Evolutionary conservation across 2,329 filamentous ascomycete genomes (phyloP), one percentile per base, ranked within the genome.

Genomic region (Fusarium bulbicola): DNA sequence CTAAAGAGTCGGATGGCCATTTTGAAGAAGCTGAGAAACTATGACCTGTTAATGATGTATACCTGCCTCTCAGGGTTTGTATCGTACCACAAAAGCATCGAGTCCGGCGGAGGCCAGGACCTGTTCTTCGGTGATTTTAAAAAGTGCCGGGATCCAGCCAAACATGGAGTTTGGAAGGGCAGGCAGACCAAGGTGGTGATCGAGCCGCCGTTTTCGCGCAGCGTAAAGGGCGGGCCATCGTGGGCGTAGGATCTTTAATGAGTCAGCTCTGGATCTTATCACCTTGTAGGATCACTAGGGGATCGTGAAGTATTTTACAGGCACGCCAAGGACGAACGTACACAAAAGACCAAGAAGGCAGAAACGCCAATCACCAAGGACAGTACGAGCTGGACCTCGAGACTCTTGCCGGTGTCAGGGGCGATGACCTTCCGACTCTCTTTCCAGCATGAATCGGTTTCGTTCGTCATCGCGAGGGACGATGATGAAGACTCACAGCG

Each of bases 1-100:
- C 89, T 85, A 57, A 98, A 91, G 75, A 98, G 92, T 70, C 92
- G 93, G 74, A 95, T 93, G 18, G 95, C 92, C 90, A 98, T 96
- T 81, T 95, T 97, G 87, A 98, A 98, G 83, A 99, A 99, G 21
- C 92, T 90, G 20, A 99, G 87, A 80, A 99, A 98, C 89, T 84
- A 32, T 21, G 15, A 11, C n/a, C 15, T 6, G 62, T 81, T 60
- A 79, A 68, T 20, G 59, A 58, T 43, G 5, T 13, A 14, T 12
- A 13, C 37, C 18, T 8, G n/a, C 20, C 11, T 18, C 30, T 20
- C 5, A 30, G 28, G 6, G 12, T 47, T 45, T 42, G 8, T 20
- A 28, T 85, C 88, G 76, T 84, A 93, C 92, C 74, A 98, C 96
- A 83, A 94, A 99, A 57, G 96, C 96, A 84, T 99, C 96, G 56